phyloP scores from a whole-genome alignment of 2,329 filamentous ascomycete species.

The Phyllachora maydis region DNA sequence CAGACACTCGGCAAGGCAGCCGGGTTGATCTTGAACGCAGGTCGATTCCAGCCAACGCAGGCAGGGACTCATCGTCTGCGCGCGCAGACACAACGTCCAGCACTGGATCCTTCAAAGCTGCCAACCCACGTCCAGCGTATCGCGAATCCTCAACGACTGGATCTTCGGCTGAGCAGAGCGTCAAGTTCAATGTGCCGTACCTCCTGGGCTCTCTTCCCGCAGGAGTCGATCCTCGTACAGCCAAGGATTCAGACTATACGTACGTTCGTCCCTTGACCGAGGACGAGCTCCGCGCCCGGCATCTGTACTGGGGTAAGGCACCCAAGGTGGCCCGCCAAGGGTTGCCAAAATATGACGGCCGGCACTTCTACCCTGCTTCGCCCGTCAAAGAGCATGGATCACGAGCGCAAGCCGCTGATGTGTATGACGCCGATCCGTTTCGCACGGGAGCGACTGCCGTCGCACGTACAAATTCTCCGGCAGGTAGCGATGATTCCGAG shows the following conservation, averaged over 20 bases:
- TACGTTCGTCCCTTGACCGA: constrained; percentile 36
- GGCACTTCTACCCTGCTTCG: constrained; percentile 40
- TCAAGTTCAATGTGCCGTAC: constrained; percentile 21
- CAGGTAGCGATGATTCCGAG: no score
- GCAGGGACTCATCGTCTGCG: no score
- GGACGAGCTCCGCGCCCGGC: constrained; percentile 35
- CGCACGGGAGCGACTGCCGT: constrained; percentile 5
- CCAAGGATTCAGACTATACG: constrained; percentile 23
- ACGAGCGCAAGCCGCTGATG: no score
- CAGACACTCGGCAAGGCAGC: no score
- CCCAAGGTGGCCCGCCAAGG: constrained; percentile 26
- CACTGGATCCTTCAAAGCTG: no score
- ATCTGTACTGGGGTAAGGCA: constrained; percentile 38
- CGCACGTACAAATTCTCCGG: no score
- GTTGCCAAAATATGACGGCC: constrained; percentile 42
- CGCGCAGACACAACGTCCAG: no score
- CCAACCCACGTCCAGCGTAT: no score
- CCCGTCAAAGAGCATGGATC: constrained; percentile 19
- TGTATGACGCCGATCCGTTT: constrained; percentile 7
- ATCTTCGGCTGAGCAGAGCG: no score
- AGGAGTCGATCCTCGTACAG: constrained; percentile 18
- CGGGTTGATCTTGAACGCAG: no score
- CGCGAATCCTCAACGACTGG: no score
- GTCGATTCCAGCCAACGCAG: no score
- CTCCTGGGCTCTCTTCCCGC: constrained; percentile 29